Evolutionary conservation across 2,329 filamentous ascomycete genomes (phyloP).

Genomic region (Waltergamsia citrina): DNA sequence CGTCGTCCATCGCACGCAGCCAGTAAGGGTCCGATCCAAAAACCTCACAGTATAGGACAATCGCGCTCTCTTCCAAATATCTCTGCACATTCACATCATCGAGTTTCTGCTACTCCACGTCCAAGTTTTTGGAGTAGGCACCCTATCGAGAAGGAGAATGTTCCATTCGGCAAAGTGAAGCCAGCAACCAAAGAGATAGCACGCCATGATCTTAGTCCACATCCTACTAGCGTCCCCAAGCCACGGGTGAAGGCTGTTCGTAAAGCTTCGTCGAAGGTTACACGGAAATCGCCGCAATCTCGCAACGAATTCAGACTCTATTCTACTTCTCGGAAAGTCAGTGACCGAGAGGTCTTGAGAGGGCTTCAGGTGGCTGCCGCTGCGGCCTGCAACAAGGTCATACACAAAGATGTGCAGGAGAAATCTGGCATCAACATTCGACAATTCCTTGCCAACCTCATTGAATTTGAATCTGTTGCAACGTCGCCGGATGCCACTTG

Average conservation of each 20-base stretch:
- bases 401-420: constrained; percentile 41
- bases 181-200: background rate
- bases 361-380: constrained; percentile 46
- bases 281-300: background rate
- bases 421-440: constrained; percentile 43
- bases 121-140: background rate
- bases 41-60: no score
- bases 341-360: constrained; percentile 39
- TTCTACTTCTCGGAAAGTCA: no score
- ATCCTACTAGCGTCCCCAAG: constrained; percentile 1
- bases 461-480: constrained; percentile 36
- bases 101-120: no score
- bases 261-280: background rate
- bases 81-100: no score
- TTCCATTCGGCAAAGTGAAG: background rate
- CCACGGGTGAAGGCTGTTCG: background rate
- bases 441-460: constrained; percentile 44
- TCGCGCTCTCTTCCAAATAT: no score
- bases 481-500: constrained; percentile 13
- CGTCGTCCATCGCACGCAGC: no score
- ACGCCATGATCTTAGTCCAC: constrained; percentile 1
- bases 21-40: no score
- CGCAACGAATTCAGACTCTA: constrained; percentile 20
- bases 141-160: background rate
- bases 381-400: constrained; percentile 44